Percentiles rank a stretch among this genome's conserved stretches.
Conservation (phyloP, 441 rosid species). For the Populus trichocarpa region DNA sequence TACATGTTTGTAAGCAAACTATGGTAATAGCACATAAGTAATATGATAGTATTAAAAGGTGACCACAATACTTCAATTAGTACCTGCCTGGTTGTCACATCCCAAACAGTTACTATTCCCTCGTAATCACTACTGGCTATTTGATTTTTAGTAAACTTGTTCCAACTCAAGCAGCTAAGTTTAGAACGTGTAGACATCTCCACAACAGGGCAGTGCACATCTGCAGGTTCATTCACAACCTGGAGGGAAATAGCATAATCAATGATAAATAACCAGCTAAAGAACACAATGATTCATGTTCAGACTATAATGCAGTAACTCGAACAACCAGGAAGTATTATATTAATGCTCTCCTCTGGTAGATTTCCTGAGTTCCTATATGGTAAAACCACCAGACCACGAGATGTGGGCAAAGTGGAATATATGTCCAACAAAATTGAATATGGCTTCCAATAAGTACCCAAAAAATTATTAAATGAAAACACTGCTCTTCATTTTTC, state of each 20-base stretch:
- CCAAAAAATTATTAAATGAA: neutral
- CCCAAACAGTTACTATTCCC: conserved; percentile 98
- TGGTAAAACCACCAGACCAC: neutral
- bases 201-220: conserved; percentile 84
- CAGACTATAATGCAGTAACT: conserved; percentile 5
- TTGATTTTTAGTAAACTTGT: conserved; percentile 83
- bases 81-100: conserved; percentile 96
- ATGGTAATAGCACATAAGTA: neutral
- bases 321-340: neutral
- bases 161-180: conserved; percentile 99
- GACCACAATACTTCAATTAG: conserved; percentile 1
- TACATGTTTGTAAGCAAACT: conserved; percentile 4
- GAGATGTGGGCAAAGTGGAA: neutral
- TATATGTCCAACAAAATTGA: neutral
- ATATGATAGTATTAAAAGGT: neutral
- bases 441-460: neutral
- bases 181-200: conserved; percentile 98
- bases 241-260: conserved; percentile 30
- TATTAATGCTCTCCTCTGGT: neutral
- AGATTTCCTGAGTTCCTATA: neutral
- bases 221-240: conserved; percentile 84
- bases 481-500: neutral
- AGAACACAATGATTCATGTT: neutral
- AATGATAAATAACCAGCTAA: conserved; percentile 8
- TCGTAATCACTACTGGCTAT: conserved; percentile 99